These are phyloP conservation scores for Theileria orientalis DNA, from an alignment of 169 alveolate genomes.

Conservation along the genomic window DNA sequence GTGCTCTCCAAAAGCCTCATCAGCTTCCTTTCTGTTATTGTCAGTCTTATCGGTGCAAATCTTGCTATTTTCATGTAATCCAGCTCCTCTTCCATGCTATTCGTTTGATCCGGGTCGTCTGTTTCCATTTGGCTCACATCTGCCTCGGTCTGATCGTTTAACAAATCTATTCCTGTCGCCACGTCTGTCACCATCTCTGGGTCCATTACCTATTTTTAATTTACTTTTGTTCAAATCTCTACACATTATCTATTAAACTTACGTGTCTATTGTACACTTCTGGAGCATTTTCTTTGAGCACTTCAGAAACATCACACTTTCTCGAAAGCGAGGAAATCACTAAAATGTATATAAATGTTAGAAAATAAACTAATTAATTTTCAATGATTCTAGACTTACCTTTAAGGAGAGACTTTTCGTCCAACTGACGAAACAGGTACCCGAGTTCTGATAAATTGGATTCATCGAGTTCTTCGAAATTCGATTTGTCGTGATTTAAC, in stretches of 20 bases:
- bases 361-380: too few relatives aligned
- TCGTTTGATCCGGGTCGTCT: slow-evolving; percentile 24
- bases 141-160: neutral
- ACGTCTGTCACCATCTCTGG: slow-evolving; percentile 17
- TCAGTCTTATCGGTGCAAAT: slow-evolving; percentile 52
- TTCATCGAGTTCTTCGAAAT: neutral
- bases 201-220: slow-evolving; percentile 2
- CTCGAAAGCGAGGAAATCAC: slow-evolving; percentile 18
- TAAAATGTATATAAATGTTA: neutral
- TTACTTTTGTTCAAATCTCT: neutral
- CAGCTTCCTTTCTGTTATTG: slow-evolving; percentile 74
- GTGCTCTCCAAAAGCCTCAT: slow-evolving; percentile 85
- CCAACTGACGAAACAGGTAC: slow-evolving; percentile 21
- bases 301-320: slow-evolving; percentile 23
- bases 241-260: slow-evolving; percentile 3
- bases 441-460: slow-evolving; percentile 11
- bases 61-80: slow-evolving; percentile 45
- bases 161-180: slow-evolving; percentile 42
- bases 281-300: slow-evolving; percentile 25
- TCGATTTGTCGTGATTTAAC: neutral
- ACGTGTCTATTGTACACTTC: slow-evolving; percentile 36
- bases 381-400: slow-evolving; percentile 6
- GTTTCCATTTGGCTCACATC: slow-evolving; percentile 6
- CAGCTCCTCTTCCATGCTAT: neutral
- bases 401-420: slow-evolving; percentile 19